Evolutionary conservation across 192 early-diverging fungal species (phyloP).

Genomic region (Podila epicladia): DNA sequence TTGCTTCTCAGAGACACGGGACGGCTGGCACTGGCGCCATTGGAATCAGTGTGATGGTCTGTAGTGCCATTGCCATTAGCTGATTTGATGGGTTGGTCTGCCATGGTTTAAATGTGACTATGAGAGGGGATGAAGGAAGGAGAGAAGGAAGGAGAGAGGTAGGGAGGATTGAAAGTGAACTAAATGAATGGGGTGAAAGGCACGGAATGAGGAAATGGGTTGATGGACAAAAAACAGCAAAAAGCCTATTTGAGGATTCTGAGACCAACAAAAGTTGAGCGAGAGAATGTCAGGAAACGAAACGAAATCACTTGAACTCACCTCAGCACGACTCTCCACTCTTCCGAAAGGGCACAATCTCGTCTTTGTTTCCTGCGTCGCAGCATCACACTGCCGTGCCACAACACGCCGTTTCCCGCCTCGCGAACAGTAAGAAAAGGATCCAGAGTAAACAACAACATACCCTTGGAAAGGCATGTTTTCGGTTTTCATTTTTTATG

Average conservation of each 20-base stretch:
- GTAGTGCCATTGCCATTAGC: background rate
- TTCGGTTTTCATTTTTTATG: no score
- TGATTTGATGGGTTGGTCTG: background rate
- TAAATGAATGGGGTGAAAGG: background rate
- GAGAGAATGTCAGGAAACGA: background rate
- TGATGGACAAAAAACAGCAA: background rate
- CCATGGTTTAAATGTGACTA: background rate
- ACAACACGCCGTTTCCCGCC: no score
- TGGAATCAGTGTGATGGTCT: background rate
- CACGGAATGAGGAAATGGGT: background rate
- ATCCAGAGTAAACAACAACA: no score
- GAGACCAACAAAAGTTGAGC: background rate
- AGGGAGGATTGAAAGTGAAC: conserved; percentile 1
- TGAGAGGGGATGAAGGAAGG: background rate
- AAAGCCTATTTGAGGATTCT: background rate
- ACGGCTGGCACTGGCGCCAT: background rate
- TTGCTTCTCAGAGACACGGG: conserved; percentile 3
- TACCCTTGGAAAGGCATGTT: no score
- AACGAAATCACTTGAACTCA: background rate
- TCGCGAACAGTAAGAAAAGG: no score
- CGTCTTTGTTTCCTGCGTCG: background rate
- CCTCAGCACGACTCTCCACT: background rate
- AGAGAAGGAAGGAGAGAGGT: background rate
- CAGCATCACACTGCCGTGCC: no score
- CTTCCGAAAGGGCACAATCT: background rate